Evolutionary conservation across 1,284 basidiomycete species (phyloP).

Genomic region (Peniophora sp.): DNA sequence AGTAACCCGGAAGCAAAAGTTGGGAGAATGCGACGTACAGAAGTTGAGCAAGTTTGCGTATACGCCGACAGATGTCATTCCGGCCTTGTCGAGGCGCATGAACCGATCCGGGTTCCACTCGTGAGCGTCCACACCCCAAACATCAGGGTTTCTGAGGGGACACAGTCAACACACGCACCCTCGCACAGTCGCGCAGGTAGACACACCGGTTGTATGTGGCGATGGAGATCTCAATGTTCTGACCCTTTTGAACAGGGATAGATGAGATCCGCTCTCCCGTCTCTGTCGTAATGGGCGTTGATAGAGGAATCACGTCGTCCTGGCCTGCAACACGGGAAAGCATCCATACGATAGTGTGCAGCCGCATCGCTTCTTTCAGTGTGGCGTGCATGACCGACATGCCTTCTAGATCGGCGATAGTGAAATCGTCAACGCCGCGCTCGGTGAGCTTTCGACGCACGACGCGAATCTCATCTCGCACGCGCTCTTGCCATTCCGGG

Average conservation of each 20-base stretch:
- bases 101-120: slow-evolving; percentile 35
- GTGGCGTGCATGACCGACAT: slow-evolving; percentile 20
- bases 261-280: slow-evolving; percentile 22
- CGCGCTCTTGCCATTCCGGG: slow-evolving; percentile 15
- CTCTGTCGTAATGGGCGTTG: slow-evolving; percentile 22
- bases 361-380: slow-evolving; percentile 9
- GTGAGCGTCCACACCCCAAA: slow-evolving; percentile 35
- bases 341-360: slow-evolving; percentile 1
- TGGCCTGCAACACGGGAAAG: slow-evolving; percentile 7
- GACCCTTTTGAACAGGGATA: slow-evolving; percentile 28
- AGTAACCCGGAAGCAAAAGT: neutral
- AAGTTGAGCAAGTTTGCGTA: slow-evolving; percentile 40
- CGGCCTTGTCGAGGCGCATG: slow-evolving; percentile 25
- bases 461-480: slow-evolving; percentile 15
- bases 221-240: slow-evolving; percentile 19
- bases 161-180: slow-evolving; percentile 22
- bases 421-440: slow-evolving; percentile 18
- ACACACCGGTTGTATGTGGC: slow-evolving; percentile 9
- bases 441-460: slow-evolving; percentile 8
- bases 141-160: slow-evolving; percentile 7
- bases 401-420: slow-evolving; percentile 21
- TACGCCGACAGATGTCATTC: slow-evolving; percentile 34
- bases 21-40: slow-evolving; percentile 2
- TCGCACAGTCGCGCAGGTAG: slow-evolving; percentile 11
- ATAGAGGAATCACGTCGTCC: slow-evolving; percentile 39